Evolutionary conservation across 2,329 filamentous ascomycete genomes (phyloP).

Genomic region (Hymenoscyphus linearis): DNA sequence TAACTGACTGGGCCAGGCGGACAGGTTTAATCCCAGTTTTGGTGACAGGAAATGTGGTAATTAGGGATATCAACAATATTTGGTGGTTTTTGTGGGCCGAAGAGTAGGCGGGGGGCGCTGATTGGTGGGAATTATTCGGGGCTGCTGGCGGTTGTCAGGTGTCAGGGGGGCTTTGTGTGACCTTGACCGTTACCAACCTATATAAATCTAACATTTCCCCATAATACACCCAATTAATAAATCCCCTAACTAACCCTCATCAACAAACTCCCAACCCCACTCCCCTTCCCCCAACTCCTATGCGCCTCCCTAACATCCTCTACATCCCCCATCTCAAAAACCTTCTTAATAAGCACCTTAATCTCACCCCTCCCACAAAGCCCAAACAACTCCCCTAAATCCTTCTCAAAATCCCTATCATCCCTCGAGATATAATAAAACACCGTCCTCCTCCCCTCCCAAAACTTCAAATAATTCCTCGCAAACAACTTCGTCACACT

Average conservation of each 20-base stretch:
- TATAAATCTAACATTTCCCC: too few relatives aligned
- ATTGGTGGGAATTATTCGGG: too few relatives aligned
- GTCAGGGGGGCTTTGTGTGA: too few relatives aligned
- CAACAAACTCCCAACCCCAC: conserved; percentile 5
- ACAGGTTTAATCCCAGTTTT: too few relatives aligned
- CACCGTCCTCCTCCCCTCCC: background rate
- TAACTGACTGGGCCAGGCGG: too few relatives aligned
- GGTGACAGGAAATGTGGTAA: too few relatives aligned
- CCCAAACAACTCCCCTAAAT: conserved; percentile 4
- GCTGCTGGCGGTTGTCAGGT: too few relatives aligned
- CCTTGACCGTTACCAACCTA: too few relatives aligned
- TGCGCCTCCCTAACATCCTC: conserved; percentile 7
- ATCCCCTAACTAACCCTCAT: background rate
- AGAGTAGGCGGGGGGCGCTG: too few relatives aligned
- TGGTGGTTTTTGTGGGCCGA: too few relatives aligned
- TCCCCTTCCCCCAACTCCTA: conserved; percentile 6
- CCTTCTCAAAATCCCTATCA: background rate
- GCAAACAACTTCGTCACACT: background rate
- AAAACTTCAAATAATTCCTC: conserved; percentile 2
- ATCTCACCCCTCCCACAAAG: conserved; percentile 2
- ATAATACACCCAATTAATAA: too few relatives aligned
- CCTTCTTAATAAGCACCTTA: conserved; percentile 6
- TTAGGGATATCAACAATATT: too few relatives aligned
- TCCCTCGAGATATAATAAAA: conserved; percentile 5
- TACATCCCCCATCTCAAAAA: conserved; percentile 3